Evolutionary conservation across 306 rosid species (phyloP).

Genomic region (Casuarina equisetifolia): DNA sequence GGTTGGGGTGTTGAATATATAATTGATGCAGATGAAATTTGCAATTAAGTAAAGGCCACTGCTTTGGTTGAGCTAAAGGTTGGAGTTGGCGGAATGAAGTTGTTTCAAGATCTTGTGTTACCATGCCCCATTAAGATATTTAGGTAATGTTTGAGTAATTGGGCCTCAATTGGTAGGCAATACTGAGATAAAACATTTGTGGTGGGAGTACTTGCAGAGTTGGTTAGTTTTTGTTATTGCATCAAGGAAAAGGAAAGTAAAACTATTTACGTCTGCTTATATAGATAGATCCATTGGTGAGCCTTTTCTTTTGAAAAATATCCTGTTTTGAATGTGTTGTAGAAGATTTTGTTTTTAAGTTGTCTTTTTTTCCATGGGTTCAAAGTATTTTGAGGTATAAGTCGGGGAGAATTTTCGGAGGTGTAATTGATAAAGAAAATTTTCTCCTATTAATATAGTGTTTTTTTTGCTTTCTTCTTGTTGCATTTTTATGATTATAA

Average conservation of each 20-base stretch:
- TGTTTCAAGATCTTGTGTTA: not conserved
- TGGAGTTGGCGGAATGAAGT: not conserved
- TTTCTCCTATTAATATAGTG: too few species aligned
- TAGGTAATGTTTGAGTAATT: too few species aligned
- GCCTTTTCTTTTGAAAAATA: not conserved
- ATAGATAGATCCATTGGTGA: not conserved
- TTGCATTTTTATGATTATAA: not conserved
- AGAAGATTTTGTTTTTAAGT: too few species aligned
- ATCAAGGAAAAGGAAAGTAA: too few species aligned
- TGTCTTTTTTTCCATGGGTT: not conserved
- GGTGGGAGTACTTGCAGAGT: not conserved
- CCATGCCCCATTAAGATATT: not conserved
- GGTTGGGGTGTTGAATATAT: not conserved
- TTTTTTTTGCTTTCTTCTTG: not conserved
- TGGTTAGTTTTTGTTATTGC: not conserved
- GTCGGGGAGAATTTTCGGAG: not conserved
- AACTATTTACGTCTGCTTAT: too few species aligned
- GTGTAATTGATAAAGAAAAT: not conserved
- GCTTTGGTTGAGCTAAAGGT: not conserved
- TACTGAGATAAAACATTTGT: not conserved
- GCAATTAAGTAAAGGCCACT: not conserved
- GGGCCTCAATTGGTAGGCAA: not conserved
- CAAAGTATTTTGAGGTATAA: not conserved
- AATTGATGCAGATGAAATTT: not conserved
- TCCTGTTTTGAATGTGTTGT: too few species aligned